Base-by-base conservation (phyloP, 1,284 basidiomycete species). In the Fistulinella cinereoalba region DNA sequence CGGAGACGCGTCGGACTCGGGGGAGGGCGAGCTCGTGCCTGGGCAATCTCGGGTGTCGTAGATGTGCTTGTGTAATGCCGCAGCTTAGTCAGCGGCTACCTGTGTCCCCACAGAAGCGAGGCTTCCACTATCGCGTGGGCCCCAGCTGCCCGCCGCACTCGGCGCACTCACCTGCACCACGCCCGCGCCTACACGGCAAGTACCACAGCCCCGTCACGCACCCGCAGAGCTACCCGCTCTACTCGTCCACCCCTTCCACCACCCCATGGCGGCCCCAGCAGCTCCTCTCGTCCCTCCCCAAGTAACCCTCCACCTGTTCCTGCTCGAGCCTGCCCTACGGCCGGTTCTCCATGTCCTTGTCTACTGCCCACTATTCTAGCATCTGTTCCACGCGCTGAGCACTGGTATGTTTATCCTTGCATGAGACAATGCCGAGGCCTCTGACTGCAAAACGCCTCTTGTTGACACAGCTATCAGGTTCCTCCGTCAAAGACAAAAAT, bases 361-460 rank as follows among this genome's bases (percentile, higher is more conserved):
- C 1, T 96, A 94, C 68, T 94, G 88, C 58, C 79, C 81, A 13
- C 92, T 90, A 2, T 97, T 98, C 68, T 85, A 85, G 60, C 77
- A 79, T 41, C 70, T 97, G 43, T 88, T 98, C 60, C 75, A 72
- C 31, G 83, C 88, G 52, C 71, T 97, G 6, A 85, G 80, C 23
- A n/a, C n/a, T n/a, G n/a, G n/a, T n/a, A 75, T 74, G 60, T 63
- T 81, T 36, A 52, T 75, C 24, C 64, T 58, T 37, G 62, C 57
- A 22, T 51, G 56, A 37, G 21, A 44, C 40, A 65, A 63, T 34
- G 60, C 70, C 65, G 56, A 74, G 58, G 52, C 72, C 64, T 54
- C 76, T 72, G 55, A 62, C 73, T 60, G 71, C 15, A 69, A 77
- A 31, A 89, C 87, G 2, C 88, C 91, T 1, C 73, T 97, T 15